phyloP scores from a whole-genome alignment of 306 rosid species.

The Fagus crenata region DNA sequence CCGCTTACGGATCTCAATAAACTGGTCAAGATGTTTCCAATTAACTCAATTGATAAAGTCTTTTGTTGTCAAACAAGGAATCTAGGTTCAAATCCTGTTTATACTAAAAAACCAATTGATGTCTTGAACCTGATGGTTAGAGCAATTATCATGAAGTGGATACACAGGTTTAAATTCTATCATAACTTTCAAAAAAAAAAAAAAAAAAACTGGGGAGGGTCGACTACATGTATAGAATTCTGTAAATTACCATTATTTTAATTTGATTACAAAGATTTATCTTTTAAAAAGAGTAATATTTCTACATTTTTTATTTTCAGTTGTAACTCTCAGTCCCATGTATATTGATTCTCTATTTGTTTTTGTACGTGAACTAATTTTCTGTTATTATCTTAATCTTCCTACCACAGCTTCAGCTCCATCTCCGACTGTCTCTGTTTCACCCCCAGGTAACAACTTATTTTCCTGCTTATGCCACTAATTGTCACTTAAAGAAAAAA shows the following conservation, averaged over 20 bases:
- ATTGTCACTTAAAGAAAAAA: not conserved
- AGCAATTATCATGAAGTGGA: too few species aligned
- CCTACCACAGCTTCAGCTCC: constrained; percentile 23
- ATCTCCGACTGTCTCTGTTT: not conserved
- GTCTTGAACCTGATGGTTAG: too few species aligned
- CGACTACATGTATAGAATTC: too few species aligned
- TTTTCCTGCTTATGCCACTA: not conserved
- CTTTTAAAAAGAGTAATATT: not conserved
- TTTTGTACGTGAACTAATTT: not conserved
- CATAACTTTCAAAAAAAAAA: too few species aligned
- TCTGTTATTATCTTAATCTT: not conserved
- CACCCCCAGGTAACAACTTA: constrained; percentile 20
- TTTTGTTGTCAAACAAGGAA: too few species aligned
- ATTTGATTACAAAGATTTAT: not conserved
- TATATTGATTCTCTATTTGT: not conserved
- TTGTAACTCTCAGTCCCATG: not conserved
- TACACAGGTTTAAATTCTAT: too few species aligned
- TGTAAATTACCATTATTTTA: not conserved
- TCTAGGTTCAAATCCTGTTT: too few species aligned
- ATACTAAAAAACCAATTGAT: too few species aligned
- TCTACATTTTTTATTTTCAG: not conserved
- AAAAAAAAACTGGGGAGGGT: too few species aligned
- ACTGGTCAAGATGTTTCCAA: too few species aligned
- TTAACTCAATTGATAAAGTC: too few species aligned
- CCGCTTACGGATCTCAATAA: too few species aligned